Evolutionary conservation across 2,329 filamentous ascomycete species (phyloP).

Genomic region (Phyllosticta capitalensis): DNA sequence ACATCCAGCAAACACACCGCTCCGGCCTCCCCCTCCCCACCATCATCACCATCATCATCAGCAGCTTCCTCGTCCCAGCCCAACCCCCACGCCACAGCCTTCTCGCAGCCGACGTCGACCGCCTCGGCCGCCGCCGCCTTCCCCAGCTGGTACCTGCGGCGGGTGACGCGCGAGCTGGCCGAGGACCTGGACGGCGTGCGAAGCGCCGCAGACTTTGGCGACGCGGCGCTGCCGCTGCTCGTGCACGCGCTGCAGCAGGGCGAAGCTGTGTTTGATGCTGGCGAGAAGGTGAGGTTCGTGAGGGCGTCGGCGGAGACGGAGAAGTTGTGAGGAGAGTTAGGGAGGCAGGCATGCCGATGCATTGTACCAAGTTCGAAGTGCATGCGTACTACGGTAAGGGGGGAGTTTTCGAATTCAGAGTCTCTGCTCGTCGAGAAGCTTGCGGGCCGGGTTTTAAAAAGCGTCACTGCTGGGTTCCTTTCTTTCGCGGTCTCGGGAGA

Average conservation of each 20-base stretch:
- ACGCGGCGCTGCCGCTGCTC: slow-evolving; percentile 53
- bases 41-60: background rate
- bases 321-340: background rate
- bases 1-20: background rate
- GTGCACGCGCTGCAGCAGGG: slow-evolving; percentile 62
- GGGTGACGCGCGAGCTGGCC: slow-evolving; percentile 58
- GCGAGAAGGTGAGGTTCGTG: slow-evolving; percentile 39
- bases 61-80: background rate
- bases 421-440: too few species aligned
- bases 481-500: too few species aligned
- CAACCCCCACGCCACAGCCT: background rate
- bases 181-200: slow-evolving; percentile 66
- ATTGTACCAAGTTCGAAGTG: too few species aligned
- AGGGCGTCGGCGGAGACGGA: slow-evolving; percentile 10
- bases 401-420: too few species aligned
- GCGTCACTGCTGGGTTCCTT: too few species aligned
- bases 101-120: background rate
- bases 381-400: too few species aligned
- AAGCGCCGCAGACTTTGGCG: slow-evolving; percentile 59
- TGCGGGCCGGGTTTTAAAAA: too few species aligned
- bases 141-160: slow-evolving; percentile 58
- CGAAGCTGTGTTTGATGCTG: slow-evolving; percentile 48
- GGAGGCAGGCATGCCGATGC: background rate
- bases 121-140: slow-evolving; percentile 31
- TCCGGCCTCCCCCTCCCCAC: background rate